Percentiles rank a stretch among this genome's conserved stretches.
Conservation (phyloP, 495 filamentous ascomycete species). For the Podospora anserina region DNA sequence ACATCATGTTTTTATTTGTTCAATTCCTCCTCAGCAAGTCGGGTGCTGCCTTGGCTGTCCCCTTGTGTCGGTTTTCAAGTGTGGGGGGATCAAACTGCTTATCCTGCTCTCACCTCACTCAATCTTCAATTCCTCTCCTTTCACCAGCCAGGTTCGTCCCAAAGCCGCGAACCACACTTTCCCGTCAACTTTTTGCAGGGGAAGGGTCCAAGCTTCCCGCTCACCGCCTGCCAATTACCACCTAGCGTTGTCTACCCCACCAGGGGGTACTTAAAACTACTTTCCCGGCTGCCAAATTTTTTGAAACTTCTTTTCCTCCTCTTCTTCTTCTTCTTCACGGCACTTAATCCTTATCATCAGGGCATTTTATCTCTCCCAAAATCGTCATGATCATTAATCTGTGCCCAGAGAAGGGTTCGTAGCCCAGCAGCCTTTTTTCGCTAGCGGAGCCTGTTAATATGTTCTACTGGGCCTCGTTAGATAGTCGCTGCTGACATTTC, state of each 20-base stretch:
- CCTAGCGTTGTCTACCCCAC: slow-evolving; percentile 8
- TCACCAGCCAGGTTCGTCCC: not conserved
- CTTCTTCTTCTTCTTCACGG: slow-evolving; percentile 30
- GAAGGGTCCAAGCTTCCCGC: not conserved
- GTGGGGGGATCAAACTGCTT: not conserved
- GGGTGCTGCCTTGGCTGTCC: not conserved
- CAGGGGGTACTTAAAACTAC: slow-evolving; percentile 8
- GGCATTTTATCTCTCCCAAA: slow-evolving; percentile 35
- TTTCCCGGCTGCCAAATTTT: slow-evolving; percentile 1
- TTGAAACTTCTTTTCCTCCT: slow-evolving; percentile 24
- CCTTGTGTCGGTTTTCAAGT: not conserved
- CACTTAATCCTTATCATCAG: slow-evolving; percentile 55
- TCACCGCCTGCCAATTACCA: slow-evolving; percentile 12
- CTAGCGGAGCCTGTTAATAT: slow-evolving; percentile 47
- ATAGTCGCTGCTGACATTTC: slow-evolving; percentile 52
- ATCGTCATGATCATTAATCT: slow-evolving; percentile 51
- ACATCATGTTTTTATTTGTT: slow-evolving; percentile 39
- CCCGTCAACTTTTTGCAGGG: slow-evolving; percentile 34
- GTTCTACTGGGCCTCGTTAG: slow-evolving; percentile 49
- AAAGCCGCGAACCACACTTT: not conserved
- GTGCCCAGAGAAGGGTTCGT: slow-evolving; percentile 43
- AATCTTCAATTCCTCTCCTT: not conserved
- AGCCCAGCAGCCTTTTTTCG: slow-evolving; percentile 46
- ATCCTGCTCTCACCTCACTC: not conserved
- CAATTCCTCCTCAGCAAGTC: not conserved